Conservation (phyloP, 2,329 filamentous ascomycete species). For the Clathrospora elynae region DNA sequence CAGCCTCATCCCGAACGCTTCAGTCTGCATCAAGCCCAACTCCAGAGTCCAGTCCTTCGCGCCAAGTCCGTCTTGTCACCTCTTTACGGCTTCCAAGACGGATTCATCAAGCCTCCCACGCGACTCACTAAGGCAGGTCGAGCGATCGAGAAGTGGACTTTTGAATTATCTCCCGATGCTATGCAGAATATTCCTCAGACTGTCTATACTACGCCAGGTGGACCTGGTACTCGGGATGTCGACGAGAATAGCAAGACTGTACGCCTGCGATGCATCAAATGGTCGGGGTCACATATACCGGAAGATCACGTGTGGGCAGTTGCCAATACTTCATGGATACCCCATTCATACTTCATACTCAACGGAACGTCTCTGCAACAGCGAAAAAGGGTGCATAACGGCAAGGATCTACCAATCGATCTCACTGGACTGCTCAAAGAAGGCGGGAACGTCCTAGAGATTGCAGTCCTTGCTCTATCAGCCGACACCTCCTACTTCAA, state of each 20-base stretch:
- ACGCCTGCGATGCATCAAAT: slow-evolving; percentile 70
- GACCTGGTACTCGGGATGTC: slow-evolving; percentile 42
- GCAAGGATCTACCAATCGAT: slow-evolving; percentile 76
- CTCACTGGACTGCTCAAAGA: slow-evolving; percentile 64
- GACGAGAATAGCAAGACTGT: slow-evolving; percentile 64
- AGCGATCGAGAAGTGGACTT: slow-evolving; percentile 53
- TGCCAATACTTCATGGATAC: slow-evolving; percentile 69
- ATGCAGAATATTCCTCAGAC: slow-evolving; percentile 47
- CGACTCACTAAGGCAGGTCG: slow-evolving; percentile 41
- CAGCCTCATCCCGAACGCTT: slow-evolving; percentile 53
- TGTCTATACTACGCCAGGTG: slow-evolving; percentile 28
- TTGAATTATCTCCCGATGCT: slow-evolving; percentile 52
- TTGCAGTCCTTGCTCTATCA: slow-evolving; percentile 47
- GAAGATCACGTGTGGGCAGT: slow-evolving; percentile 64
- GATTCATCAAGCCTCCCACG: slow-evolving; percentile 57
- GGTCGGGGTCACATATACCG: slow-evolving; percentile 39
- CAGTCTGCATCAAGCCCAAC: slow-evolving; percentile 64
- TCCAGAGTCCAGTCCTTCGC: slow-evolving; percentile 59
- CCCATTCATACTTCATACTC: slow-evolving; percentile 70
- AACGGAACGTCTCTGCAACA: slow-evolving; percentile 63
- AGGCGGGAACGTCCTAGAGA: slow-evolving; percentile 66
- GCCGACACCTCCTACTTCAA: slow-evolving; percentile 46
- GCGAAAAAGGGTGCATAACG: slow-evolving; percentile 72
- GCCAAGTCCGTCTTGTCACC: slow-evolving; percentile 18
- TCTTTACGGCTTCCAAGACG: slow-evolving; percentile 64